phyloP scores from a whole-genome alignment of 2,329 filamentous ascomycete species.

The Calonectria honghensis region DNA sequence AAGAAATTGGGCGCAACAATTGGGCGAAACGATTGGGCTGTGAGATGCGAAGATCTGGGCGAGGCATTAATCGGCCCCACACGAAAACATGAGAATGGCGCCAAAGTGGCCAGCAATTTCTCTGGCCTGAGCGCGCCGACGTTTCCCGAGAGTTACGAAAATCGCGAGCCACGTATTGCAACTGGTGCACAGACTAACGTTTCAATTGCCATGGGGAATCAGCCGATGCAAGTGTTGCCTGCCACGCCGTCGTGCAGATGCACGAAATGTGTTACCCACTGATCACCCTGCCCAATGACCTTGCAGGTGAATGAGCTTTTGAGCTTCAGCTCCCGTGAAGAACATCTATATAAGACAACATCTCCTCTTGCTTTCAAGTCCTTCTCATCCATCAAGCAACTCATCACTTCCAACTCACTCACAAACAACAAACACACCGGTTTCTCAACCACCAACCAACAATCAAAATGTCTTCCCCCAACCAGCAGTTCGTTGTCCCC shows the following conservation, averaged over 20 bases:
- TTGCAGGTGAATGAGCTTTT: neutral
- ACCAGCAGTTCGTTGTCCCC: conserved; percentile 21
- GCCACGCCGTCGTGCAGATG: conserved; percentile 13
- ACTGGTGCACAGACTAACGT: conserved; percentile 2
- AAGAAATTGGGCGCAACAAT: neutral
- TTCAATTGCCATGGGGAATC: neutral
- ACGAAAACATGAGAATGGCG: neutral
- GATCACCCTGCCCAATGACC: neutral
- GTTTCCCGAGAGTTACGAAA: conserved; percentile 16
- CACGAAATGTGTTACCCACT: neutral
- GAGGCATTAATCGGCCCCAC: conserved; percentile 21
- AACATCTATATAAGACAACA: conserved; percentile 4
- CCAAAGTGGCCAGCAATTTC: neutral
- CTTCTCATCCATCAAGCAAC: conserved; percentile 1
- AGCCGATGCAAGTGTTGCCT: neutral
- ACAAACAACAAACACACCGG: conserved; percentile 7
- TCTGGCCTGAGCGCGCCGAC: conserved; percentile 23
- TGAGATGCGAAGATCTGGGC: neutral
- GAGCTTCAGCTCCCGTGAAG: neutral
- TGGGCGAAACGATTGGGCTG: neutral
- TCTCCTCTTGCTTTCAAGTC: neutral
- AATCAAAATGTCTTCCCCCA: conserved; percentile 22
- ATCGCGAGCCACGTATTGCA: conserved; percentile 4
- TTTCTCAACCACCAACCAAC: conserved; percentile 17
- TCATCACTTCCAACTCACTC: conserved; percentile 12